A percentile compares a stretch with the other conserved stretches of the same genome.
Evolutionary conservation across 768 basidiomycete species (phyloP).

Genomic region (Rhodotorula babjevae): DNA sequence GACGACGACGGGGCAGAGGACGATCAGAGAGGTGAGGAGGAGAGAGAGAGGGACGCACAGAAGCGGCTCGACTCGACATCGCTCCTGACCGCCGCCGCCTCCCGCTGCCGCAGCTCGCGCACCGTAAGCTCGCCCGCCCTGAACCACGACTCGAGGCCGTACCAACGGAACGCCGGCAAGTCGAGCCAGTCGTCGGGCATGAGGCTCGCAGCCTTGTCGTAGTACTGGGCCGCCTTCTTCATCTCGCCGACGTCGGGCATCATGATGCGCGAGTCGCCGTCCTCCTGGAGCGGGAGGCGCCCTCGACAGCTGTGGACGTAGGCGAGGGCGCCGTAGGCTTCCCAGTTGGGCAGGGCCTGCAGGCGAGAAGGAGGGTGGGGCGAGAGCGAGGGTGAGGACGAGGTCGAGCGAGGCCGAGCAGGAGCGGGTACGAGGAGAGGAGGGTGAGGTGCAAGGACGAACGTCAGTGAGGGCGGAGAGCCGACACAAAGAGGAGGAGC

Average conservation of each 20-base stretch:
- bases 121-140: background rate
- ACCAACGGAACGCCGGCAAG: background rate
- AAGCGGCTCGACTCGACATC: fast-evolving
- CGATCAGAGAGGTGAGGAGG: background rate
- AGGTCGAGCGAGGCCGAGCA: background rate
- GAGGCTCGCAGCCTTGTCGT: background rate
- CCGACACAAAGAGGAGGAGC: too few relatives aligned
- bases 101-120: background rate
- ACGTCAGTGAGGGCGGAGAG: too few relatives aligned
- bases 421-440: too few relatives aligned
- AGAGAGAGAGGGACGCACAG: background rate
- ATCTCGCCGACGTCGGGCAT: background rate
- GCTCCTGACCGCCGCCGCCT: background rate
- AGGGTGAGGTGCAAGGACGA: background rate
- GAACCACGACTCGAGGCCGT: background rate
- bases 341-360: background rate
- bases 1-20: background rate
- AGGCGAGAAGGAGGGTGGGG: too few relatives aligned
- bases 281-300: background rate
- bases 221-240: background rate
- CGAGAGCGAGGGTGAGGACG: too few relatives aligned
- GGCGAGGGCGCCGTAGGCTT: background rate
- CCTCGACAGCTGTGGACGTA: background rate
- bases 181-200: background rate
- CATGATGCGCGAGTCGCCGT: background rate